These are phyloP conservation scores for Naganishia sp. DNA, from an alignment of 1,284 basidiomycete species.

Conservation along the genomic window DNA sequence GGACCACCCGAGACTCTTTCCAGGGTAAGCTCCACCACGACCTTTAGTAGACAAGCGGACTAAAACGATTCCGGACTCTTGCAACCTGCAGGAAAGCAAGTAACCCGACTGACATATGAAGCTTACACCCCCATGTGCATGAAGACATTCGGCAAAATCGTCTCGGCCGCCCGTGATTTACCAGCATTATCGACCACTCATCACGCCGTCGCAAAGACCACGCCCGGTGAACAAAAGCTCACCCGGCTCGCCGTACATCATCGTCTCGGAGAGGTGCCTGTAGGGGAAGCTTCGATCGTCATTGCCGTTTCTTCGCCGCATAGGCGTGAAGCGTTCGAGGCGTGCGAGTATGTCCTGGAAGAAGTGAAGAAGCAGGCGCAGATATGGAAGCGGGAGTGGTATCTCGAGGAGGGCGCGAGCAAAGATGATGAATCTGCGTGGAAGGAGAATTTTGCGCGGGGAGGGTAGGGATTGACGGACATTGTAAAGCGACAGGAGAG, in stretches of 20 bases:
- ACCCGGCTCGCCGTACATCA: constrained; percentile 67
- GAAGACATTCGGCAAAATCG: constrained; percentile 30
- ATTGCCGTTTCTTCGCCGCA: constrained; percentile 84
- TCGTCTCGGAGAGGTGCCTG: constrained; percentile 73
- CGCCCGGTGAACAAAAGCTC: constrained; percentile 37
- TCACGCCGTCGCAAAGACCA: constrained; percentile 37
- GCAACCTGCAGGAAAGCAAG: constrained; percentile 31
- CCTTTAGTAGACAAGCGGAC: background rate
- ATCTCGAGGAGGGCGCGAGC: constrained; percentile 60
- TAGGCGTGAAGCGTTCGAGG: constrained; percentile 74
- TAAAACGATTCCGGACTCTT: background rate
- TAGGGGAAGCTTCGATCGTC: constrained; percentile 77
- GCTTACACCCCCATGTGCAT: constrained; percentile 36
- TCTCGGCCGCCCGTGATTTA: background rate
- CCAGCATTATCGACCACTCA: constrained; percentile 32
- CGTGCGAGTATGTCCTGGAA: constrained; percentile 79
- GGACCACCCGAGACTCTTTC: constrained; percentile 67
- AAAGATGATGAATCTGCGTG: constrained; percentile 65
- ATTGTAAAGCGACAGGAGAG: no score
- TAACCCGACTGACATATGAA: constrained; percentile 36
- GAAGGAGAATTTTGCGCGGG: constrained; percentile 63
- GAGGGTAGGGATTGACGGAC: background rate
- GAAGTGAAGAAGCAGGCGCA: constrained; percentile 77
- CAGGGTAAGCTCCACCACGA: constrained; percentile 50
- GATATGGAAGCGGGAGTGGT: constrained; percentile 88